Evolutionary conservation across 345 rosid species (phyloP).

Genomic region (Noccaea bulbosa): DNA sequence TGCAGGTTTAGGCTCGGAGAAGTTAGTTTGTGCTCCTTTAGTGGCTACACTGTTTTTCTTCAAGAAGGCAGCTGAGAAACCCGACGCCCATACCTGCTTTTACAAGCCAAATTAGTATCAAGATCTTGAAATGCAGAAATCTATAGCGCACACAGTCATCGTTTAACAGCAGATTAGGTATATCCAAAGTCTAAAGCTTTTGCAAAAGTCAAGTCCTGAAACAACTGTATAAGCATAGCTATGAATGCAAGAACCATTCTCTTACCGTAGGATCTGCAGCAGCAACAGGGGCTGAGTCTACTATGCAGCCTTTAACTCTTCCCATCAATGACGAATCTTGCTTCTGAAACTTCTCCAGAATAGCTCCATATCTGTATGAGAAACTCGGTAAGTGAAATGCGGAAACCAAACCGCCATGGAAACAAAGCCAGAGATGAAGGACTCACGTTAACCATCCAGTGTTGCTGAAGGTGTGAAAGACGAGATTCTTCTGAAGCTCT

Average conservation of each 20-base stretch:
- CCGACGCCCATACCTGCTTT: conserved; percentile 93
- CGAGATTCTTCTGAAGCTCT: conserved; percentile 74
- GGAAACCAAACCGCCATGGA: background rate
- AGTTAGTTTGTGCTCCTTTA: conserved; percentile 50
- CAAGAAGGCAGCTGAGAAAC: conserved; percentile 94
- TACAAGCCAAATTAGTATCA: conserved; percentile 35
- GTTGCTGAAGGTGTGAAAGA: conserved; percentile 98
- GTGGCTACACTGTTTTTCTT: conserved; percentile 88
- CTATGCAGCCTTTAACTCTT: conserved; percentile 85
- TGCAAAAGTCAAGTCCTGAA: conserved; percentile 6
- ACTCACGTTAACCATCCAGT: conserved; percentile 98
- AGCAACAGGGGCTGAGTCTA: conserved; percentile 99
- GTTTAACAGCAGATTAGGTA: background rate
- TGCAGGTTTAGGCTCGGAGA: conserved; percentile 65
- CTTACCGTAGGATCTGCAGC: conserved; percentile 92
- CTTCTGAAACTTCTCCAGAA: conserved; percentile 84
- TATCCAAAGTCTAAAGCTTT: conserved; percentile 1
- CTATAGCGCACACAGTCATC: background rate
- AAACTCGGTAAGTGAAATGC: background rate
- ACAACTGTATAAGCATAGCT: background rate
- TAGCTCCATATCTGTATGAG: conserved; percentile 75
- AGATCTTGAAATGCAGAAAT: background rate
- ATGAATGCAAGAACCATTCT: conserved; percentile 18
- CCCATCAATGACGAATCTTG: conserved; percentile 67
- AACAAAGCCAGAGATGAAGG: background rate